Conservation (phyloP, 148 eudicot genomes). For the Vaccinium myrtillus region DNA sequence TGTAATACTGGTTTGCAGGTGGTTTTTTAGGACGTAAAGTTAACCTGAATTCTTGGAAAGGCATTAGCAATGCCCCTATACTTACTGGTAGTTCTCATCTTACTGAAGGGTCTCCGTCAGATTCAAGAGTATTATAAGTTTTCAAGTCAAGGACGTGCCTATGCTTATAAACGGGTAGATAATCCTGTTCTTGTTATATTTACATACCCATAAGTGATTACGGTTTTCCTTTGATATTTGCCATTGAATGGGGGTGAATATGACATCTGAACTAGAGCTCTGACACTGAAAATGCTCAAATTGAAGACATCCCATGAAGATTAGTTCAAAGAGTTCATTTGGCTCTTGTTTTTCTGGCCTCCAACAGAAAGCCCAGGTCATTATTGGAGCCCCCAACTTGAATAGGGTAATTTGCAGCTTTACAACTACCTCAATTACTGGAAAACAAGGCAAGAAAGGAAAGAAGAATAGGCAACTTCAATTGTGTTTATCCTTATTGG, state of each 20-base stretch:
- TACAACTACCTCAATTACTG: background rate
- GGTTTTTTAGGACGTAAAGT: too few species aligned
- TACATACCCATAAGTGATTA: background rate
- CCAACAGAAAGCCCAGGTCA: background rate
- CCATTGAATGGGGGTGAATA: conserved; percentile 11
- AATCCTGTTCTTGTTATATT: background rate
- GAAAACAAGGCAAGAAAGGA: background rate
- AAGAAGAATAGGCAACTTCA: background rate
- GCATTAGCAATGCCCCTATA: background rate
- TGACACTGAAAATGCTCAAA: background rate
- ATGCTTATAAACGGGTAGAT: background rate
- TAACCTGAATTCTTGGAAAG: too few species aligned
- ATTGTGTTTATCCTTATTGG: background rate
- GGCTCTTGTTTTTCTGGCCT: background rate
- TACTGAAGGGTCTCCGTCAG: too few species aligned
- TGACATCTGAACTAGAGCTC: conserved; percentile 10
- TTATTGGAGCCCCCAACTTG: background rate
- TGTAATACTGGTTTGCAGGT: too few species aligned
- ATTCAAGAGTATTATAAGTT: background rate
- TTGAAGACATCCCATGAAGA: background rate
- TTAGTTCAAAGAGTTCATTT: background rate
- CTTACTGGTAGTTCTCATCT: background rate
- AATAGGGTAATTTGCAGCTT: background rate
- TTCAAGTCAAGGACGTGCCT: background rate
- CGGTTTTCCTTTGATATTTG: background rate